Conservation (phyloP, 2,329 filamentous ascomycete genomes). For the Sporothrix dimorphospora region DNA sequence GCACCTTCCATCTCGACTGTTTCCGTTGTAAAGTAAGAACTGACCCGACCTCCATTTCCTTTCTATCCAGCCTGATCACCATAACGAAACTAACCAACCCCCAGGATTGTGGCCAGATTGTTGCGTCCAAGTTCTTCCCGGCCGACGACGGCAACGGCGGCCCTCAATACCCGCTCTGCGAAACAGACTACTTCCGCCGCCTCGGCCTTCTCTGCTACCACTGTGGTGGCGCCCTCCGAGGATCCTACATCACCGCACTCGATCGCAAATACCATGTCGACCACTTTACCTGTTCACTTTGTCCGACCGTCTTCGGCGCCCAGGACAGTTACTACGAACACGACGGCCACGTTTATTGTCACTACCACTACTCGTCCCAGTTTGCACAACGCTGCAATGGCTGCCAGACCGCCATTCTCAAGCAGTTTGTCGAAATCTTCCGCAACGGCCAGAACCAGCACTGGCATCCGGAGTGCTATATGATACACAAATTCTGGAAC, state of each 20-base stretch:
- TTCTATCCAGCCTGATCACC: too few species aligned
- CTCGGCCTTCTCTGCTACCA: constrained; percentile 89
- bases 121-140: constrained; percentile 98
- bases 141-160: constrained; percentile 86
- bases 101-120: constrained; percentile 94
- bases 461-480: constrained; percentile 99
- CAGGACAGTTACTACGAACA: constrained; percentile 99
- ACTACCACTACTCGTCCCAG: constrained; percentile 97
- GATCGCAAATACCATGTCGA: constrained; percentile 99
- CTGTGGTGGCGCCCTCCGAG: constrained; percentile 88
- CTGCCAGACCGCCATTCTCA: constrained; percentile 94
- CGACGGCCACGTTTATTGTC: constrained; percentile 93
- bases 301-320: constrained; percentile 95
- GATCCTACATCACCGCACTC: constrained; percentile 96
- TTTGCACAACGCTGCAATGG: constrained; percentile 96
- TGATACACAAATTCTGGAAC: constrained; percentile 99
- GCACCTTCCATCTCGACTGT: constrained; percentile 95
- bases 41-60: not conserved
- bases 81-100: constrained; percentile 54
- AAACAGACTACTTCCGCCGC: constrained; percentile 95
- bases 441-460: constrained; percentile 97
- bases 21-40: constrained; percentile 87
- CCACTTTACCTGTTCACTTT: constrained; percentile 97
- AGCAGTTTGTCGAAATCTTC: constrained; percentile 99
- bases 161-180: constrained; percentile 91